Percentiles rank a stretch among this genome's conserved stretches.
These are phyloP conservation scores for Psilocybe azurescens DNA, from an alignment of 768 basidiomycete species.

Conservation along the genomic window DNA sequence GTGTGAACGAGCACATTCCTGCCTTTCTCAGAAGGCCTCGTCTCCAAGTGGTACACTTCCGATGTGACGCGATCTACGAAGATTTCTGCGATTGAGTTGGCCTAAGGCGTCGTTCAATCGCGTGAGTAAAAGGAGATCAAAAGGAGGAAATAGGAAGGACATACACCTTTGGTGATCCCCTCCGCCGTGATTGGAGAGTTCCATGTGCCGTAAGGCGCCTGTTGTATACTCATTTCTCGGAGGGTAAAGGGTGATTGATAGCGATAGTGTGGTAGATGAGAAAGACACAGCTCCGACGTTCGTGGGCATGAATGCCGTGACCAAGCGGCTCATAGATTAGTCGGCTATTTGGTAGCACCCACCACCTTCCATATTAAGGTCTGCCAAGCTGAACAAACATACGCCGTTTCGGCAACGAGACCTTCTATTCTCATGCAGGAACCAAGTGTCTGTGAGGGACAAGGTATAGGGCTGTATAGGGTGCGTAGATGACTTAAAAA, in stretches of 20 bases:
- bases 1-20: constrained; percentile 65
- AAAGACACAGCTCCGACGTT: neutral
- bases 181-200: constrained; percentile 59
- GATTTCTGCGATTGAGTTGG: constrained; percentile 44
- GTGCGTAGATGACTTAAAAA: neutral
- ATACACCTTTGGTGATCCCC: constrained; percentile 49
- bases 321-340: neutral
- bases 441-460: neutral
- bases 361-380: neutral
- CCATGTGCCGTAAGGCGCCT: constrained; percentile 69
- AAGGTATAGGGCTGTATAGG: too few relatives aligned
- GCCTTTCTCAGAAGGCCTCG: constrained; percentile 55
- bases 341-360: neutral
- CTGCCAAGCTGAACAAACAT: neutral
- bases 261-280: neutral
- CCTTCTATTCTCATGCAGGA: neutral
- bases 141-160: constrained; percentile 7
- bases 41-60: constrained; percentile 62
- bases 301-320: neutral
- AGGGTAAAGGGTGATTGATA: neutral
- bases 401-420: neutral
- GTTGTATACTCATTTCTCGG: constrained; percentile 3
- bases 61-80: constrained; percentile 66
- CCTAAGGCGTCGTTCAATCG: constrained; percentile 29
- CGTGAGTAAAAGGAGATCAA: constrained; percentile 11